Evolutionary conservation across 1,139 yeast species (phyloP).

Genomic region (Wickerhamomyces sp.): DNA sequence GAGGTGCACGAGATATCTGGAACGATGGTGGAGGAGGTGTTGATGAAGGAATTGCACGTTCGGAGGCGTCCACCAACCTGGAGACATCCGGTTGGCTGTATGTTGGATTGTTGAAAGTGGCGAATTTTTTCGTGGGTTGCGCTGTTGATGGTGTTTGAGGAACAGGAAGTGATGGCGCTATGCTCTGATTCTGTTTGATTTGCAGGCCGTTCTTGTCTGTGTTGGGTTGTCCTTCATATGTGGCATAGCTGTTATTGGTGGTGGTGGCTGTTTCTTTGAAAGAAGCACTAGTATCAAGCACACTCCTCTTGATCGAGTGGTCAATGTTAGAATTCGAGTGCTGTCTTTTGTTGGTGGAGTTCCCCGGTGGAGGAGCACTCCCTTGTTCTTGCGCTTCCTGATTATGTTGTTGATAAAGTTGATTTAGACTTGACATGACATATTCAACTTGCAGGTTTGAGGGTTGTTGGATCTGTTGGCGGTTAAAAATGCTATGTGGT

Average conservation of each 20-base stretch:
- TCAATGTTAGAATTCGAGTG: constrained; percentile 25
- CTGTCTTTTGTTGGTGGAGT: constrained; percentile 23
- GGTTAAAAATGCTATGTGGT: too few relatives aligned
- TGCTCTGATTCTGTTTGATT: constrained; percentile 3
- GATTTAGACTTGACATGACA: constrained; percentile 6
- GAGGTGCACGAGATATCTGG: not conserved
- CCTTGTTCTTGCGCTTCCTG: constrained; percentile 5
- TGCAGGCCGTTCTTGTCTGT: constrained; percentile 11
- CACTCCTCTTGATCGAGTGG: constrained; percentile 10
- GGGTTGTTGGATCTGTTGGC: too few relatives aligned
- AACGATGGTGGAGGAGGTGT: constrained; percentile 2
- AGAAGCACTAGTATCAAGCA: constrained; percentile 8
- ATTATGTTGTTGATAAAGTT: constrained; percentile 3
- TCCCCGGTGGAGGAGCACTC: constrained; percentile 3
- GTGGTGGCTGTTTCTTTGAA: constrained; percentile 13
- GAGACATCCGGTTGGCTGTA: constrained; percentile 1
- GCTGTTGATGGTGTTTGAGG: not conserved
- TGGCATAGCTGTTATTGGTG: constrained; percentile 11
- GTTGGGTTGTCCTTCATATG: too few relatives aligned
- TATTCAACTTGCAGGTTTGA: not conserved
- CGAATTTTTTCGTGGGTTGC: constrained; percentile 1
- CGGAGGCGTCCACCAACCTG: not conserved
- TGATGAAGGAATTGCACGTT: constrained; percentile 1
- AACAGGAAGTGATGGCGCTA: constrained; percentile 3
- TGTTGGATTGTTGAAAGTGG: constrained; percentile 3